Conservation (phyloP, 208 protist genomes). For the Trypanosoma caninum region DNA sequence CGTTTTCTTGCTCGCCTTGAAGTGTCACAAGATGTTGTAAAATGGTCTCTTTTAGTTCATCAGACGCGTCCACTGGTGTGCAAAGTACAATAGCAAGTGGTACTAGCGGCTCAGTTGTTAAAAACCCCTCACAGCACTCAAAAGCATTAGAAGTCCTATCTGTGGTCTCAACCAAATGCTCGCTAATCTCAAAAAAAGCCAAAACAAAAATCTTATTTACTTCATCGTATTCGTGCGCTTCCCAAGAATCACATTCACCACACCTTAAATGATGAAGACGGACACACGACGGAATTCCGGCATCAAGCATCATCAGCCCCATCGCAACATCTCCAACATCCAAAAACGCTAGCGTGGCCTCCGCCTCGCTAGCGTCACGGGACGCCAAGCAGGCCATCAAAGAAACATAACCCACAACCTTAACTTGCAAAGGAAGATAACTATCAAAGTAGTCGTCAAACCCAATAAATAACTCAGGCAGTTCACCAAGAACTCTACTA, state of each 20-base stretch:
- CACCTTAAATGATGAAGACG: slow-evolving; percentile 61
- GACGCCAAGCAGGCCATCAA: slow-evolving; percentile 73
- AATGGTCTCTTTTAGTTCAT: slow-evolving; percentile 57
- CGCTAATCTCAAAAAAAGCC: slow-evolving; percentile 65
- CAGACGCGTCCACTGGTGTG: slow-evolving; percentile 34
- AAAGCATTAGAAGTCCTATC: slow-evolving; percentile 15
- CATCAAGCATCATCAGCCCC: slow-evolving; percentile 80
- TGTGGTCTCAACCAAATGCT: slow-evolving; percentile 37
- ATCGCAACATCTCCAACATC: slow-evolving; percentile 77
- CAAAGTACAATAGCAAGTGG: slow-evolving; percentile 77
- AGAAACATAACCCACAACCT: slow-evolving; percentile 84
- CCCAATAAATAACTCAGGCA: slow-evolving; percentile 69
- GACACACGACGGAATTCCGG: slow-evolving; percentile 75
- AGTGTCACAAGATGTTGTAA: slow-evolving; percentile 72
- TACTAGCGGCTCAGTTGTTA: slow-evolving; percentile 65
- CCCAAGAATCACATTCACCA: slow-evolving; percentile 20
- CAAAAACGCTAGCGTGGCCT: slow-evolving; percentile 55
- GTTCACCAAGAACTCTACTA: slow-evolving; percentile 59
- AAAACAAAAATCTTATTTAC: slow-evolving; percentile 52
- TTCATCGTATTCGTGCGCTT: slow-evolving; percentile 53
- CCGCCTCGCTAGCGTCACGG: slow-evolving; percentile 19
- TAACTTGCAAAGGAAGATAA: slow-evolving; percentile 51
- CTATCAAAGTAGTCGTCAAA: slow-evolving; percentile 87
- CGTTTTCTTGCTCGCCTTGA: slow-evolving; percentile 64
- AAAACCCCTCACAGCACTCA: slow-evolving; percentile 60